Percentiles rank a stretch among this genome's conserved stretches.
These are phyloP conservation scores for Nicotiana undulata DNA, from an alignment of 257 asterid genomes.

Conservation along the genomic window DNA sequence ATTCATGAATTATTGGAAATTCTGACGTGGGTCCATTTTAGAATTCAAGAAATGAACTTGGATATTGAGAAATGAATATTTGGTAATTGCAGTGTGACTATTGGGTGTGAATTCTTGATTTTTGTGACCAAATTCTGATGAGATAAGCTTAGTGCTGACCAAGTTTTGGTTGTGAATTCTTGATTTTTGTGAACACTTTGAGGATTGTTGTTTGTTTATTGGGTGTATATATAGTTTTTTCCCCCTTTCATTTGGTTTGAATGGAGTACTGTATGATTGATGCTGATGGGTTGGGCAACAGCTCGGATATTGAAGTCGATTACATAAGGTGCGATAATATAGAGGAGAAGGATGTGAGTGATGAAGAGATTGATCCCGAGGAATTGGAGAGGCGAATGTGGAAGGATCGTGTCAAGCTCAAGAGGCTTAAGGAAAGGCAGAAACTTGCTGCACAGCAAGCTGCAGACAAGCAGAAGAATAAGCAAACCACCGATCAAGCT, in stretches of 20 bases:
- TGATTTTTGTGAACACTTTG: background rate
- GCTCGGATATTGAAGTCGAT: constrained; percentile 50
- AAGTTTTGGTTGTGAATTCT: background rate
- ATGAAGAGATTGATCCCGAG: constrained; percentile 58
- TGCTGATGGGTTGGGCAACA: constrained; percentile 21
- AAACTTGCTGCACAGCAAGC: constrained; percentile 48
- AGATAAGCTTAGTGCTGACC: too few relatives aligned
- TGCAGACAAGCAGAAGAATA: constrained; percentile 44
- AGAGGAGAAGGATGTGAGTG: constrained; percentile 57
- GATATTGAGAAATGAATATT: background rate
- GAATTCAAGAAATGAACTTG: background rate
- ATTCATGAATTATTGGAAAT: background rate
- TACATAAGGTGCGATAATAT: constrained; percentile 34
- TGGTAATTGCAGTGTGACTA: background rate
- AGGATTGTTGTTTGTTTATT: background rate
- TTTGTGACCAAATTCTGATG: too few relatives aligned
- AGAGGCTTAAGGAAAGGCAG: constrained; percentile 52
- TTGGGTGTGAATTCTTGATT: background rate
- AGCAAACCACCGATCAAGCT: constrained; percentile 49
- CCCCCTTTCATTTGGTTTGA: background rate
- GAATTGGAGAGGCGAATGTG: constrained; percentile 66
- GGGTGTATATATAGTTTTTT: background rate
- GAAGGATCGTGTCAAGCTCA: constrained; percentile 57
- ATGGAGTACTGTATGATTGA: constrained; percentile 10
- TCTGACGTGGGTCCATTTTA: background rate